Evolutionary conservation across 2,329 filamentous ascomycete species (phyloP).

Genomic region (Fusarium brachygibbosum): DNA sequence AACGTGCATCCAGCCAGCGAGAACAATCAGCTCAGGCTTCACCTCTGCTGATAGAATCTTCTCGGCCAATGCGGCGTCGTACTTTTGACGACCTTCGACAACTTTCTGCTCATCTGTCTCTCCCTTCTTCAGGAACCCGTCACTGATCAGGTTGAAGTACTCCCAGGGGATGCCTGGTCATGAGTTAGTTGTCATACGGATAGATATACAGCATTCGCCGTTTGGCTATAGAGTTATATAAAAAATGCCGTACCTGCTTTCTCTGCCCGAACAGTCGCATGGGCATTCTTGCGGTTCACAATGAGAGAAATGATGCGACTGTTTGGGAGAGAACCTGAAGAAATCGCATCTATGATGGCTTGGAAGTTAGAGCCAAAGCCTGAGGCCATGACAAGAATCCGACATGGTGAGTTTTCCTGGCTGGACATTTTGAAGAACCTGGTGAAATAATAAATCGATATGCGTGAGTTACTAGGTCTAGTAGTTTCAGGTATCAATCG

Average conservation of each 20-base stretch:
- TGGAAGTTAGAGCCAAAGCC: conserved; percentile 85
- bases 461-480: conserved; percentile 9
- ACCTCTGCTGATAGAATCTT: conserved; percentile 67
- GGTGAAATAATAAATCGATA: background rate
- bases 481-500: background rate
- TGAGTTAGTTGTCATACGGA: conserved; percentile 1
- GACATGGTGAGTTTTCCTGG: conserved; percentile 53
- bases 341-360: conserved; percentile 71
- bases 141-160: conserved; percentile 73
- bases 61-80: conserved; percentile 80
- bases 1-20: conserved; percentile 91
- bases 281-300: conserved; percentile 64
- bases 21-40: conserved; percentile 80
- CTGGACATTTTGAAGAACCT: conserved; percentile 24
- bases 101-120: conserved; percentile 71
- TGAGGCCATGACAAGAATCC: conserved; percentile 77
- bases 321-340: conserved; percentile 56
- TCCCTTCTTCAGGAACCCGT: conserved; percentile 71
- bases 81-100: conserved; percentile 73
- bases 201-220: background rate
- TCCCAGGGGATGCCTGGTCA: conserved; percentile 70
- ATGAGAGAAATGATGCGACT: conserved; percentile 63
- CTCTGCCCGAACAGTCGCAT: conserved; percentile 58
- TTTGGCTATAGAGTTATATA: background rate
- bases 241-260: conserved; percentile 56